Evolutionary conservation across 805 yeast species (phyloP), one percentile per base, ranked within the genome.

Genomic region (Metschnikowia cubensis): DNA sequence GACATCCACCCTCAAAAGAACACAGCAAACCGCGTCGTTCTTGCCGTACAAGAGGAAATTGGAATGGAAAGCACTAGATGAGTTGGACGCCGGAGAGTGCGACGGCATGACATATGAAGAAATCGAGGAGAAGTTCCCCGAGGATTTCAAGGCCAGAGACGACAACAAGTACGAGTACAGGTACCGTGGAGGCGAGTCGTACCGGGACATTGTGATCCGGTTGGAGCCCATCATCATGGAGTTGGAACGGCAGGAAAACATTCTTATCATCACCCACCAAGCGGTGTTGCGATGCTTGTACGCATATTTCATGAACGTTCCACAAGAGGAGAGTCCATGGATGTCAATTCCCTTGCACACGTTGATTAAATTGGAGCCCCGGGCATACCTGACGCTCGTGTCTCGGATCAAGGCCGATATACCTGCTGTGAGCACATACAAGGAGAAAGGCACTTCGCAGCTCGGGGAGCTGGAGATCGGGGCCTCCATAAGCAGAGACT

Each of bases 201-300:
- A 94, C 68, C 80, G 96, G 50, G 99, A 94, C 61, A 96, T 94
- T 37, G 97, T 92, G 41, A 86, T 91, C 39, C 76, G 99, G 50
- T 75, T 94, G 50, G 99, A 94, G 66, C 99, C 99, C 4, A 90
- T 94, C 57, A 94, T 94, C 54, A 94, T 94, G 99, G 99, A 94
- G 68, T 77, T 94, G 56, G 99, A 94, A 70, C 84, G 97, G 52
- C 98, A 92, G 69, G 98, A 94, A 61, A 91, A 94, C 66, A 90
- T 94, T 45, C 76, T 94, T 64, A 92, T 94, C 52, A 94, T 94
- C 39, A 94, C 99, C 3, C 99, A 94, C 67, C 99, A 94, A 70
- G 98, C 98, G 0, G 98, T 94, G 10, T 75, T 94, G 57, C 80
- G 99, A 61, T 94, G 99, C 65, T 84, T 94, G 47, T 94, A 94